phyloP scores from a whole-genome alignment of 495 filamentous ascomycete species.

The Neurospora tetraspora region DNA sequence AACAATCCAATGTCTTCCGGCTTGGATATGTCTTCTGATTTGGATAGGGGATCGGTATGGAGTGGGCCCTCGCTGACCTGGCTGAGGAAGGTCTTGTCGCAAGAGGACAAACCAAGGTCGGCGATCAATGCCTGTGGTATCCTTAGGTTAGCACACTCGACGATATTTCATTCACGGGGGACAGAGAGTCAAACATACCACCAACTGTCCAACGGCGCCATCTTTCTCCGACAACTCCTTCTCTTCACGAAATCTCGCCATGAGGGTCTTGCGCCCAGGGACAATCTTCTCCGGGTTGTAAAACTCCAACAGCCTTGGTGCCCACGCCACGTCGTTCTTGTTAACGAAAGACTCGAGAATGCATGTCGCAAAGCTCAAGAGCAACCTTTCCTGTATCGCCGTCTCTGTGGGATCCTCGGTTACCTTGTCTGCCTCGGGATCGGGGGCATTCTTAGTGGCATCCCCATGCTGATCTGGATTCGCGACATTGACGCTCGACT shows the following conservation, averaged over 20 bases:
- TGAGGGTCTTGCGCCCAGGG: slow-evolving; percentile 45
- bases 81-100: slow-evolving; percentile 18
- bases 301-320: slow-evolving; percentile 65
- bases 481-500: slow-evolving; percentile 47
- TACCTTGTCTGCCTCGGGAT: slow-evolving; percentile 64
- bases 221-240: slow-evolving; percentile 54
- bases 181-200: slow-evolving; percentile 38
- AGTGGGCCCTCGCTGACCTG: slow-evolving; percentile 21
- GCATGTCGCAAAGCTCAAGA: slow-evolving; percentile 82
- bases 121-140: slow-evolving; percentile 52
- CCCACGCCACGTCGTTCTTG: slow-evolving; percentile 58
- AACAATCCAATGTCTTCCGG: slow-evolving; percentile 63
- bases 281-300: slow-evolving; percentile 52
- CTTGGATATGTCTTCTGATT: slow-evolving; percentile 32
- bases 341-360: slow-evolving; percentile 71
- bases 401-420: slow-evolving; percentile 47
- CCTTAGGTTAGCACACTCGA: slow-evolving; percentile 4
- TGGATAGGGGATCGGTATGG: slow-evolving; percentile 25
- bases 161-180: not conserved
- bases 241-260: slow-evolving; percentile 51
- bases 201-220: slow-evolving; percentile 65
- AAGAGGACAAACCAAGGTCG: slow-evolving; percentile 48
- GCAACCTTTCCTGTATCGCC: slow-evolving; percentile 52
- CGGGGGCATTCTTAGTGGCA: slow-evolving; percentile 51
- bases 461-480: slow-evolving; percentile 37